Conservation (phyloP, 805 yeast genomes). For the Metschnikowia continentalis region DNA sequence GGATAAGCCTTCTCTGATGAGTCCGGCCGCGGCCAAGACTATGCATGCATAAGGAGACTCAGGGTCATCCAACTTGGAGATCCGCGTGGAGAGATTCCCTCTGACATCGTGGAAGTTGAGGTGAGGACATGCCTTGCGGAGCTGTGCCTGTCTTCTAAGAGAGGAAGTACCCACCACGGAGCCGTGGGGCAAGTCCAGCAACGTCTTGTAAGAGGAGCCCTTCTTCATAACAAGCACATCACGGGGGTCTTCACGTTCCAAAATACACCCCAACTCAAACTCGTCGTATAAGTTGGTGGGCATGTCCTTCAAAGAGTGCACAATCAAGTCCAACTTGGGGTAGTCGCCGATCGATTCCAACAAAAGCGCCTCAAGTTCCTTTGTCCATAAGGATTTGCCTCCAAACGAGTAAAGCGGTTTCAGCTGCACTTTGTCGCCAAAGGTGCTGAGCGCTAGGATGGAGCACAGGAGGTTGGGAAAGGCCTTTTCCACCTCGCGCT, state of each 20-base stretch:
- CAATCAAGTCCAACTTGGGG: conserved; percentile 79
- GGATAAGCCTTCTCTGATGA: conserved; percentile 67
- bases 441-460: conserved; percentile 73
- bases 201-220: conserved; percentile 56
- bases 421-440: conserved; percentile 85
- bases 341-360: conserved; percentile 56
- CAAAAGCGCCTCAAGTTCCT: conserved; percentile 80
- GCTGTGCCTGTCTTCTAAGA: conserved; percentile 88
- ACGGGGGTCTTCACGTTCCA: conserved; percentile 85
- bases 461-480: conserved; percentile 70
- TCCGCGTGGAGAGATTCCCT: conserved; percentile 74
- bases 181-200: conserved; percentile 78
- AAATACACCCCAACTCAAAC: conserved; percentile 82
- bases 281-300: conserved; percentile 90
- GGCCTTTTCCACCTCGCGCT: conserved; percentile 48
- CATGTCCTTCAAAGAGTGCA: conserved; percentile 88
- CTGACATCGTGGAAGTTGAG: conserved; percentile 79
- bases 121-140: conserved; percentile 71
- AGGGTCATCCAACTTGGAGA: conserved; percentile 73
- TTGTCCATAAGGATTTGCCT: conserved; percentile 95
- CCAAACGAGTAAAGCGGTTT: conserved; percentile 92
- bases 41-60: conserved; percentile 64
- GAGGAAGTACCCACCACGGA: conserved; percentile 93
- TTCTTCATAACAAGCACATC: conserved; percentile 81
- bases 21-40: conserved; percentile 89